A percentile compares a stretch with the other conserved stretches of the same genome.
phyloP scores from a whole-genome alignment of 208 protist species.

The Leishmania arabica region DNA sequence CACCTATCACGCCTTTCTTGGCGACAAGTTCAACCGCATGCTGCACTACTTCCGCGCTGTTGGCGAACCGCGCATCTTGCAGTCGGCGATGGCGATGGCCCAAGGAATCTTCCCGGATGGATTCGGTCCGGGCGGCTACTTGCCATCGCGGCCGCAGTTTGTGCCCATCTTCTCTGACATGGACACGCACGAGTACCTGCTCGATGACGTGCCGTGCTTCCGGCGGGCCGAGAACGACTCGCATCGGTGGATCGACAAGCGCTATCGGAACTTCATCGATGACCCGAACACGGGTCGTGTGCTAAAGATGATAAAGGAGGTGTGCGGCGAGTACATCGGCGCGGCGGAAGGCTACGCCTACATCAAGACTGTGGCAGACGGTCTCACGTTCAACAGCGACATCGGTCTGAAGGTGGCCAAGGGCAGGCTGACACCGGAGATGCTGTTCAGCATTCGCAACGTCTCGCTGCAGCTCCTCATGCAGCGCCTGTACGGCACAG shows the following conservation, averaged over 20 bases:
- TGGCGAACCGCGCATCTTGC: constrained; percentile 83
- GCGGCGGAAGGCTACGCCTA: constrained; percentile 44
- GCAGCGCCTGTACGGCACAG: constrained; percentile 77
- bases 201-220: constrained; percentile 88
- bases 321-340: constrained; percentile 53
- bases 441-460: constrained; percentile 70
- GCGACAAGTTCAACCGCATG: constrained; percentile 71
- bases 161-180: constrained; percentile 86
- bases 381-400: constrained; percentile 82
- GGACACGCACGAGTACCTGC: constrained; percentile 87
- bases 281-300: constrained; percentile 48
- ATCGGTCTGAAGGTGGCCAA: constrained; percentile 54
- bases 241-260: constrained; percentile 57
- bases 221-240: constrained; percentile 73
- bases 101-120: constrained; percentile 81
- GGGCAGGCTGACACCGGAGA: constrained; percentile 50
- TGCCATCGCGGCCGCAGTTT: constrained; percentile 78
- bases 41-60: constrained; percentile 83
- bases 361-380: constrained; percentile 80
- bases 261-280: constrained; percentile 39
- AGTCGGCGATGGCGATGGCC: constrained; percentile 77
- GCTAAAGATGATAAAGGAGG: constrained; percentile 47
- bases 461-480: constrained; percentile 73
- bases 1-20: constrained; percentile 63
- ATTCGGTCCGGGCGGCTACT: constrained; percentile 70